Conservation (phyloP, 805 yeast species). For the Yamadazyma takamatsuzukensis region DNA sequence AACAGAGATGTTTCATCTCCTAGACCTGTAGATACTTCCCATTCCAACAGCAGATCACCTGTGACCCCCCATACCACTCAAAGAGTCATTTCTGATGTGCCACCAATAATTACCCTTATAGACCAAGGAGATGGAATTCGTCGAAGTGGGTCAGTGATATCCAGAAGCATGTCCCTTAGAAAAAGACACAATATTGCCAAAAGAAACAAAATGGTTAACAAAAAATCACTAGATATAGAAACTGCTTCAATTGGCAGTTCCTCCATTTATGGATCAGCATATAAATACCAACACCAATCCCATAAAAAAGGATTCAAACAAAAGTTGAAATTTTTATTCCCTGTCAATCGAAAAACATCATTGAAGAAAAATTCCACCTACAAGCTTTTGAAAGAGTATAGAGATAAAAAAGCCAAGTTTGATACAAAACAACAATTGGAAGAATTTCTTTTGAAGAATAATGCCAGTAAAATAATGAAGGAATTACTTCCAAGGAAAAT, state of each 20-base stretch:
- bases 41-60: too few relatives aligned
- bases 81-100: conserved; percentile 7
- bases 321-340: conserved; percentile 23
- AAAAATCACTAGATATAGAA: conserved; percentile 7
- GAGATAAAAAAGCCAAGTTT: conserved; percentile 17
- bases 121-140: conserved; percentile 16
- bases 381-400: conserved; percentile 8
- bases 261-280: conserved; percentile 6
- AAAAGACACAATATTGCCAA: conserved; percentile 26
- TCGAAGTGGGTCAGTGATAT: conserved; percentile 27
- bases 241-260: conserved; percentile 3
- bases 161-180: conserved; percentile 27
- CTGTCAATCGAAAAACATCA: conserved; percentile 33
- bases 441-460: conserved; percentile 15
- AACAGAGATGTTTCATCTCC: background rate
- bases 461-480: conserved; percentile 19
- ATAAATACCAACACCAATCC: conserved; percentile 3
- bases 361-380: conserved; percentile 17
- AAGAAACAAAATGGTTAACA: conserved; percentile 25
- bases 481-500: conserved; percentile 27
- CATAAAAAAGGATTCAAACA: conserved; percentile 1
- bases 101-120: conserved; percentile 24
- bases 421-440: conserved; percentile 16
- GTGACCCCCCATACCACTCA: too few relatives aligned
- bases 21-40: too few relatives aligned